Evolutionary conservation across 345 rosid genomes (phyloP).

Genomic region (Angophora floribunda): DNA sequence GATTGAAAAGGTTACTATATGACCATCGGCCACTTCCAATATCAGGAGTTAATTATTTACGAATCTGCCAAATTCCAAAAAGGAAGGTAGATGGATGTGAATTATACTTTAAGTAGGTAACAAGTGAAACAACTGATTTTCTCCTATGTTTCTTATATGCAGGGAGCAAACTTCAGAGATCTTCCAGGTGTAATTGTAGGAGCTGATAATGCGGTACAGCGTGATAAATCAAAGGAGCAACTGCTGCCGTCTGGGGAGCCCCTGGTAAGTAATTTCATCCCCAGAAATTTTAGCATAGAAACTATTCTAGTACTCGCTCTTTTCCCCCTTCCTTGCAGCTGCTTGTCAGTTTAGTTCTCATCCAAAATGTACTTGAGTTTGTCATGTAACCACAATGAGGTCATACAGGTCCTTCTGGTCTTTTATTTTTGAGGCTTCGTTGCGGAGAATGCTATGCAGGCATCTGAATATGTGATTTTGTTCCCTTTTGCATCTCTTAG

Average conservation of each 20-base stretch:
- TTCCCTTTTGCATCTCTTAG: not conserved
- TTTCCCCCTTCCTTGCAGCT: not conserved
- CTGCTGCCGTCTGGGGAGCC: conserved; percentile 78
- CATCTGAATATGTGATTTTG: not conserved
- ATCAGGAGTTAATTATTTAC: conserved; percentile 46
- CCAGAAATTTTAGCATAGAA: not conserved
- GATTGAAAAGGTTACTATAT: conserved; percentile 23
- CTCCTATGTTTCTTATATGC: conserved; percentile 4
- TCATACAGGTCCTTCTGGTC: not conserved
- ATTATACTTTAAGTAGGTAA: not conserved
- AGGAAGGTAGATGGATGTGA: conserved; percentile 43
- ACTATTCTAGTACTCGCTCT: not conserved
- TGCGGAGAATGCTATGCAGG: not conserved
- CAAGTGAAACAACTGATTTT: not conserved
- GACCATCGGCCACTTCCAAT: conserved; percentile 61
- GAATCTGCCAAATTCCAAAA: conserved; percentile 85
- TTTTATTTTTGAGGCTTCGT: not conserved
- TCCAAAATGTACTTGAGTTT: not conserved
- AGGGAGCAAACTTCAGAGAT: conserved; percentile 95
- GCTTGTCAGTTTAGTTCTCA: not conserved
- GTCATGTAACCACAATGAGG: not conserved
- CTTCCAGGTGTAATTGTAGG: conserved; percentile 80
- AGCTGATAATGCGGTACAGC: conserved; percentile 49
- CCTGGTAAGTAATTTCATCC: conserved; percentile 37
- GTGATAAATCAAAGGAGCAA: conserved; percentile 41